phyloP scores from a whole-genome alignment of 2,329 filamentous ascomycete genomes.

The Botrytis pseudocinerea region DNA sequence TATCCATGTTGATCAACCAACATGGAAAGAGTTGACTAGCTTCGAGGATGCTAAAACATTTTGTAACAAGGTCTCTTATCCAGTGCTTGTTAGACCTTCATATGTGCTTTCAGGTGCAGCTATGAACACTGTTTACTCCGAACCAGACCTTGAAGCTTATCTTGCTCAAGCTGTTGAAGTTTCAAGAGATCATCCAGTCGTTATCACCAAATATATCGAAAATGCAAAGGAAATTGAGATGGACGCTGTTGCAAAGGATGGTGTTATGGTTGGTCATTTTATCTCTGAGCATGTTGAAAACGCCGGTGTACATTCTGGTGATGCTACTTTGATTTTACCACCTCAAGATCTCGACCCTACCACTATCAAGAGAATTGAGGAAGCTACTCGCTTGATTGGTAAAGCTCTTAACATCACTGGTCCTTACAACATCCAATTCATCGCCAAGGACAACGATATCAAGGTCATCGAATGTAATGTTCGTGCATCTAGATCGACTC shows the following conservation, averaged over 20 bases:
- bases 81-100: constrained; percentile 88
- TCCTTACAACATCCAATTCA: constrained; percentile 99
- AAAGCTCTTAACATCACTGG: constrained; percentile 97
- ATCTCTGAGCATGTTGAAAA: constrained; percentile 96
- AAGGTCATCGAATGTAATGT: constrained; percentile 99
- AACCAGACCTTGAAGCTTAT: constrained; percentile 91
- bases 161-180: constrained; percentile 86
- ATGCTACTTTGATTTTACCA: constrained; percentile 91
- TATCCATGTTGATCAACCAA: constrained; percentile 94
- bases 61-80: constrained; percentile 82
- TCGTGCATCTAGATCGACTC: constrained; percentile 94
- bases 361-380: constrained; percentile 85
- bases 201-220: constrained; percentile 98
- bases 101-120: constrained; percentile 97
- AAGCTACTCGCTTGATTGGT: constrained; percentile 93
- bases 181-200: constrained; percentile 96
- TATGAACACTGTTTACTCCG: constrained; percentile 93
- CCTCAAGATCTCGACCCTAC: constrained; percentile 75
- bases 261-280: constrained; percentile 85
- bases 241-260: constrained; percentile 84
- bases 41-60: constrained; percentile 83
- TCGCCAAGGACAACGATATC: constrained; percentile 78
- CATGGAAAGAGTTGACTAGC: constrained; percentile 97
- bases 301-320: constrained; percentile 96
- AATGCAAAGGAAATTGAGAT: constrained; percentile 96